Conservation (phyloP, 2,329 filamentous ascomycete species). For the Xylaria hypoxylon region DNA sequence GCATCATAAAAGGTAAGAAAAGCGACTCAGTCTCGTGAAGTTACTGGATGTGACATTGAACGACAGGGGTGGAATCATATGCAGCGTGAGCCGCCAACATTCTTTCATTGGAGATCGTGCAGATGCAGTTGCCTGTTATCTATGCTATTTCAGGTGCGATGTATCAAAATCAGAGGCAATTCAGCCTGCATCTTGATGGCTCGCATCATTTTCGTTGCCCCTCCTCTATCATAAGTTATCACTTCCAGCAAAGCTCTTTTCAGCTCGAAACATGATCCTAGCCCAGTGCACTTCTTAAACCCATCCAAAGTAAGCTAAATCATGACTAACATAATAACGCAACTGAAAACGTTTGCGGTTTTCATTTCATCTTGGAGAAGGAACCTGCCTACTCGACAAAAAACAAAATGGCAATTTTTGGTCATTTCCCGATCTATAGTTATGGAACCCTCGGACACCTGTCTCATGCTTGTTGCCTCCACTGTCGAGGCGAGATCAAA, state of each 20-base stretch:
- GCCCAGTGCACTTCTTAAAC: conserved; percentile 7
- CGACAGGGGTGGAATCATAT: conserved; percentile 20
- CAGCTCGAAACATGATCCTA: conserved; percentile 13
- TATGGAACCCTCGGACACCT: conserved; percentile 36
- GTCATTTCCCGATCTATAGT: conserved; percentile 38
- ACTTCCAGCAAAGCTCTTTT: conserved; percentile 19
- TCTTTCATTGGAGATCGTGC: conserved; percentile 36
- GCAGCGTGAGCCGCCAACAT: conserved; percentile 36
- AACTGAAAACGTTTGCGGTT: conserved; percentile 8
- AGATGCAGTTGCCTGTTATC: conserved; percentile 33
- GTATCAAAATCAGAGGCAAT: conserved; percentile 23
- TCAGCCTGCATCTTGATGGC: conserved; percentile 12
- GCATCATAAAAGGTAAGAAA: conserved; percentile 3
- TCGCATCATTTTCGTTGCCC: conserved; percentile 4
- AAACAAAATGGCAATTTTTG: conserved; percentile 25
- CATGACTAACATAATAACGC: conserved; percentile 22
- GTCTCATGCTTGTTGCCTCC: conserved; percentile 36
- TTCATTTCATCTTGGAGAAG: conserved; percentile 29
- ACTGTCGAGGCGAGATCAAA: conserved; percentile 25
- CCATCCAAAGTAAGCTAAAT: conserved; percentile 28
- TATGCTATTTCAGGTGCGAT: conserved; percentile 27
- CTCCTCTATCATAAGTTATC: background rate
- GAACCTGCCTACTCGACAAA: conserved; percentile 33
- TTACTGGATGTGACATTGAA: conserved; percentile 10
- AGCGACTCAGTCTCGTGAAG: background rate